Evolutionary conservation across 495 filamentous ascomycete species (phyloP).

Genomic region (Penicillium cosmopolitanum): DNA sequence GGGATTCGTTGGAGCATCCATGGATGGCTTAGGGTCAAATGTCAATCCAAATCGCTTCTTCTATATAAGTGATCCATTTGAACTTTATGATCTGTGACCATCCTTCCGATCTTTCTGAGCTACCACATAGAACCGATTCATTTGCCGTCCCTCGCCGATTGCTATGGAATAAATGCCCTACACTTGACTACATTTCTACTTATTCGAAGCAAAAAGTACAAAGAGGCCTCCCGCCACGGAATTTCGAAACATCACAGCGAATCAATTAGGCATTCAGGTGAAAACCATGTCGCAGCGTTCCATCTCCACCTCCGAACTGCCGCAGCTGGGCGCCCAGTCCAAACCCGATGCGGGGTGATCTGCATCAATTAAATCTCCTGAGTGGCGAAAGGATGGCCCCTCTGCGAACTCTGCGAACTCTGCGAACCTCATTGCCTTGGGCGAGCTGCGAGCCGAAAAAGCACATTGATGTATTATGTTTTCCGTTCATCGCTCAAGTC

Average conservation of each 20-base stretch:
- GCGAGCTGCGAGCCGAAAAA: not conserved
- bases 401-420: not conserved
- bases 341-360: conserved; percentile 19
- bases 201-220: not conserved
- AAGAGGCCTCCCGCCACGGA: not conserved
- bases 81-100: no score
- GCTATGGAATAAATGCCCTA: not conserved
- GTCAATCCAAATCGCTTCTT: not conserved
- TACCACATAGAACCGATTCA: not conserved
- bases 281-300: not conserved
- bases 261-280: not conserved
- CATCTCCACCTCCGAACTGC: conserved; percentile 10
- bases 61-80: not conserved
- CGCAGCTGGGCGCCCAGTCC: conserved; percentile 8
- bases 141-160: not conserved
- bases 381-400: conserved; percentile 8
- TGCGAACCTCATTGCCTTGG: not conserved
- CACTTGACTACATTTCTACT: not conserved
- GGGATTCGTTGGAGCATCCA: not conserved
- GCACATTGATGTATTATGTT: not conserved
- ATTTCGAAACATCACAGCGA: not conserved
- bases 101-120: no score
- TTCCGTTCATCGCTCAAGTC: not conserved
- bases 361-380: conserved; percentile 10
- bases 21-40: not conserved